Evolutionary conservation across 2,329 filamentous ascomycete genomes (phyloP).

Genomic region (Akanthomyces uredinophilus): DNA sequence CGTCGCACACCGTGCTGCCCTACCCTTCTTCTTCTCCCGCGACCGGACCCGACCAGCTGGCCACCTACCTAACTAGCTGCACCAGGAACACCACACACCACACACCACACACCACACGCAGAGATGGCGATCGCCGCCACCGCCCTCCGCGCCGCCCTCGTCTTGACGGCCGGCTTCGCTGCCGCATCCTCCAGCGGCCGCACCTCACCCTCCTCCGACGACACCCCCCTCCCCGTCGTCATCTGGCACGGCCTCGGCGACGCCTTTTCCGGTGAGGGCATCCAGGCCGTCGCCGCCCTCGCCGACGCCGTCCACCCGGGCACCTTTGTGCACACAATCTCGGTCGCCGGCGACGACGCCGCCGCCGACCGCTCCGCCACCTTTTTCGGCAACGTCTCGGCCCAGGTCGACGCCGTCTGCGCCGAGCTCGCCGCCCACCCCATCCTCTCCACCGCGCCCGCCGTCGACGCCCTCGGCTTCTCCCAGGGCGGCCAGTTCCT

Average conservation of each 20-base stretch:
- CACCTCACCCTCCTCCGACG: conserved; percentile 36
- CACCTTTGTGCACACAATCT: conserved; percentile 77
- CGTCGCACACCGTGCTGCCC: too few species aligned
- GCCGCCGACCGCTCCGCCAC: conserved; percentile 71
- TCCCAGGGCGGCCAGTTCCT: conserved; percentile 95
- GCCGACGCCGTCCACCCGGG: conserved; percentile 70
- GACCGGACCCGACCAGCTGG: not conserved
- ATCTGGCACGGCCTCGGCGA: conserved; percentile 89
- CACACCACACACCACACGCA: conserved; percentile 12
- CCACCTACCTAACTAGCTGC: not conserved
- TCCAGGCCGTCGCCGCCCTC: conserved; percentile 65
- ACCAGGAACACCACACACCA: conserved; percentile 1
- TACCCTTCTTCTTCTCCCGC: too few species aligned
- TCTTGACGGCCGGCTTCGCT: not conserved
- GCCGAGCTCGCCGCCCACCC: conserved; percentile 67
- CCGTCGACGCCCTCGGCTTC: conserved; percentile 88
- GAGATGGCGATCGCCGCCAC: conserved; percentile 12
- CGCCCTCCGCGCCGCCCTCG: conserved; percentile 10
- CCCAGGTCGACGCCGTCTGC: conserved; percentile 74
- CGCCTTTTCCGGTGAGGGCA: conserved; percentile 69
- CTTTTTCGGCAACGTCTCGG: conserved; percentile 85
- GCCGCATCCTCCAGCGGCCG: not conserved
- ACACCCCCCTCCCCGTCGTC: conserved; percentile 77
- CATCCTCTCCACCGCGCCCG: conserved; percentile 74
- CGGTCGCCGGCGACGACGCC: conserved; percentile 60